Evolutionary conservation across 192 early-diverging fungal genomes (phyloP).

Genomic region (Oehlia diaphana): DNA sequence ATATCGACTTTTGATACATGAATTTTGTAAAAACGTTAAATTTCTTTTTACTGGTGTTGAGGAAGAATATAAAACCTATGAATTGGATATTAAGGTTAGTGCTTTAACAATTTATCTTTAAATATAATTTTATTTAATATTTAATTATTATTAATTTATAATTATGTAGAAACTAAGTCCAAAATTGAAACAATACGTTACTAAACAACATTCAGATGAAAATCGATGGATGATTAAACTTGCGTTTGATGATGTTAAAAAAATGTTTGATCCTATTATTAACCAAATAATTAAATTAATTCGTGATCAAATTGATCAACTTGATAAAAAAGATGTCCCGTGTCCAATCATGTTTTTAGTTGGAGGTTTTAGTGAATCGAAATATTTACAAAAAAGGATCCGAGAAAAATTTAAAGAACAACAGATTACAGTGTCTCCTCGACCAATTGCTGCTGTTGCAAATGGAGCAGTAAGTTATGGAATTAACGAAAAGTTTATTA

Average conservation of each 20-base stretch:
- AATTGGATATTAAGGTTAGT: conserved; percentile 1
- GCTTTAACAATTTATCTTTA: no score
- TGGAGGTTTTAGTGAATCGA: conserved; percentile 47
- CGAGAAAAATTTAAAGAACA: conserved; percentile 39
- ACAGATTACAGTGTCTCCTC: conserved; percentile 47
- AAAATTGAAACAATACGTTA: neutral
- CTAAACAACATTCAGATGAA: neutral
- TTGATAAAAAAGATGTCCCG: conserved; percentile 30
- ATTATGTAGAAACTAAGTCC: neutral
- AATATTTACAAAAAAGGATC: conserved; percentile 48
- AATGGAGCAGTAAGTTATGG: conserved; percentile 51
- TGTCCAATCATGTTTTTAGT: conserved; percentile 51
- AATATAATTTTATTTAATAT: no score
- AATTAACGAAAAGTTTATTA: neutral
- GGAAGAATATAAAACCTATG: neutral
- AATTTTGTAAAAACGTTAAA: neutral
- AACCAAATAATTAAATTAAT: conserved; percentile 44
- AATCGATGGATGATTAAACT: conserved; percentile 7
- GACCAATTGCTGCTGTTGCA: conserved; percentile 50
- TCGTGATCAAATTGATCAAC: conserved; percentile 45
- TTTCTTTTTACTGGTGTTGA: neutral
- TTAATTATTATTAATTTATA: no score
- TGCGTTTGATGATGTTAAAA: conserved; percentile 11
- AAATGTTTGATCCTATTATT: conserved; percentile 49
- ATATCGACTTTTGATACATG: conserved; percentile 5